Evolutionary conservation across 495 filamentous ascomycete species (phyloP), one percentile per base, ranked within the genome.

Genomic region (Daldinia bambusicola): DNA sequence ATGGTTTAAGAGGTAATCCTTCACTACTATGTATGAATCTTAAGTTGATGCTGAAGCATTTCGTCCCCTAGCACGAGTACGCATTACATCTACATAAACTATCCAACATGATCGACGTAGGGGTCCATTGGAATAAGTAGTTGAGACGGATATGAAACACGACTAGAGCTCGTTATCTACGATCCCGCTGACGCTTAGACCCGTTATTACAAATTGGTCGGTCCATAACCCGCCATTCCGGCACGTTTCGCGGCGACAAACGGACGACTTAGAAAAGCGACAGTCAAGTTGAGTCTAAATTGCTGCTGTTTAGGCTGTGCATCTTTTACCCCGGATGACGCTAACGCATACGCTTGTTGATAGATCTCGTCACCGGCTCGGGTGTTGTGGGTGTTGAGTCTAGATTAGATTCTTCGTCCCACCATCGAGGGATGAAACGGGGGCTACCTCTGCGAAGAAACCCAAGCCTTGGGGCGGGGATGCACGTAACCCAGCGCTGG

Each of bases 81-180:
- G 22, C n/a, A 22, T 30, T 36, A 45, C 55, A 56, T 56, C 31
- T 67, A 60, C 61, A 32, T 51, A 53, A 62, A 26, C 26, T 67
- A 37, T 26, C 26, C 26, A 26, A 26, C 26, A 61, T 40, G 67
- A 38, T 41, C 40, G 20, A 48, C 14, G 26, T 48, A 45, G 62
- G 48, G 40, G 50, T 43, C 45, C 37, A 22, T 57, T 26, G 1
- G 30, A 40, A 52, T 48, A 18, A 14, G 20, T 38, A 56, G 59
- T 73, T 69, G 70, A 73, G 70, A 73, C 70, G 70, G 62, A 37
- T 63, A 57, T 73, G 70, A 73, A 73, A 73, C 70, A 41, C 36
- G 51, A 37, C 61, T 58, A 55, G 56, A 53, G 40, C 66, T 56
- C 32, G 26, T 45, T 43, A 31, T 45, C 51, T 61, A 53, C 56